These are phyloP conservation scores for Tillandsia fasciculata DNA, from an alignment of 176 grass and related monocot species.

Conservation along the genomic window DNA sequence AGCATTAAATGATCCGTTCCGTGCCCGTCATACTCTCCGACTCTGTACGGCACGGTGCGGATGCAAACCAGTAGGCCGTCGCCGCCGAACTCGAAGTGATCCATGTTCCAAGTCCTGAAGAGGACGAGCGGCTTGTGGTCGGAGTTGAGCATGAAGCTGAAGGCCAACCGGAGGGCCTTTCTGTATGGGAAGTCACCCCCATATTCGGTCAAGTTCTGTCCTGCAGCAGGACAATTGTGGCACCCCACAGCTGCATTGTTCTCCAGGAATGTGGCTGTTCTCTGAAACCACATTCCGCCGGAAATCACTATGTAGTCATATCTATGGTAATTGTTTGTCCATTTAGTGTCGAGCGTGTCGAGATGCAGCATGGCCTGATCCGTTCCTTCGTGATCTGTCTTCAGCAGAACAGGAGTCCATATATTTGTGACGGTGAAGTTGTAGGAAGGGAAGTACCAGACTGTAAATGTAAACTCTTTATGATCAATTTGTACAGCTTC, in stretches of 20 bases:
- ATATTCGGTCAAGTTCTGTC: conserved; percentile 43
- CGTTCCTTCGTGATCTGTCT: conserved; percentile 20
- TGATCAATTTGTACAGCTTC: conserved; percentile 39
- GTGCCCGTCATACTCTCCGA: conserved; percentile 26
- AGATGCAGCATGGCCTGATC: conserved; percentile 49
- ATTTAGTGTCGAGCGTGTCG: conserved; percentile 47
- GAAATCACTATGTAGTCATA: conserved; percentile 82
- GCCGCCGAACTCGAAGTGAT: conserved; percentile 60
- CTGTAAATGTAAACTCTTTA: conserved; percentile 45
- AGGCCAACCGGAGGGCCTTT: conserved; percentile 30
- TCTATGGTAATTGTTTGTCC: conserved; percentile 43
- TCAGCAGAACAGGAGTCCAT: conserved; percentile 62
- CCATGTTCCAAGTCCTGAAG: conserved; percentile 61
- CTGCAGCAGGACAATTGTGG: conserved; percentile 42
- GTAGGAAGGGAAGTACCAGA: conserved; percentile 57
- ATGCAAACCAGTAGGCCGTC: conserved; percentile 65
- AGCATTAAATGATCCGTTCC: conserved; percentile 41
- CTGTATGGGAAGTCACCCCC: conserved; percentile 30
- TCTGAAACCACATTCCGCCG: conserved; percentile 77
- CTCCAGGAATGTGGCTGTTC: conserved; percentile 63
- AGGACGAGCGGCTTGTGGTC: conserved; percentile 59
- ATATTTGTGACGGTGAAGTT: conserved; percentile 72
- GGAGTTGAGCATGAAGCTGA: conserved; percentile 40
- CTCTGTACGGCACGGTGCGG: conserved; percentile 51
- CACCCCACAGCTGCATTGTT: conserved; percentile 40